These are phyloP conservation scores for Colletotrichum lupini DNA, from an alignment of 2,329 filamentous ascomycete genomes.

Conservation along the genomic window DNA sequence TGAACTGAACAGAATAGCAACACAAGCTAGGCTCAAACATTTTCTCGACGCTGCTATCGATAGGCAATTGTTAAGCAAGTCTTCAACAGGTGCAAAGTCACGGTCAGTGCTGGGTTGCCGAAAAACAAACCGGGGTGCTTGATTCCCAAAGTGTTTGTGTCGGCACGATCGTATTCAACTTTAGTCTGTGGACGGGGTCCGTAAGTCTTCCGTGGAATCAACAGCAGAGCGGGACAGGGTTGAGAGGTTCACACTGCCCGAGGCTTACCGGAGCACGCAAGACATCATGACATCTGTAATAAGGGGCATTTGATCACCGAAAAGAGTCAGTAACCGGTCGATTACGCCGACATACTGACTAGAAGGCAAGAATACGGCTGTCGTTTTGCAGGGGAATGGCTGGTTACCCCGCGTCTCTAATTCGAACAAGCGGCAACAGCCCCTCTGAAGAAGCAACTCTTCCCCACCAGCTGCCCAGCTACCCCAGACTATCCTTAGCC, in stretches of 20 bases:
- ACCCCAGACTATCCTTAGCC: neutral
- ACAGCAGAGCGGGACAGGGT: no score
- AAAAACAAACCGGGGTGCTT: no score
- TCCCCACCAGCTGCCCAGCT: slow-evolving; percentile 5
- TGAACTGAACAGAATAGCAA: neutral
- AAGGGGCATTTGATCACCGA: neutral
- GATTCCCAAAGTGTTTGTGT: no score
- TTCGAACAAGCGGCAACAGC: neutral
- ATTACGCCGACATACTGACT: neutral
- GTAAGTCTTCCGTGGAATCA: no score
- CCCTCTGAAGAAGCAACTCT: slow-evolving; percentile 18
- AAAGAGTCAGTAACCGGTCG: neutral
- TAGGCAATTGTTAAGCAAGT: no score
- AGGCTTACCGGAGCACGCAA: no score
- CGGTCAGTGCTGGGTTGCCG: no score
- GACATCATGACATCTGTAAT: neutral
- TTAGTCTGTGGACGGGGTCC: no score
- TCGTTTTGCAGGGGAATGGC: neutral
- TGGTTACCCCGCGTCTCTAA: slow-evolving; percentile 3
- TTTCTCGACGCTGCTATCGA: no score
- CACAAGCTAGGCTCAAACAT: neutral
- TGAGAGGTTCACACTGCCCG: no score
- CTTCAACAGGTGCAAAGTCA: no score
- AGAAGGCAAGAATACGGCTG: neutral
- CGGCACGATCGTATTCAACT: no score